Evolutionary conservation across 2,329 filamentous ascomycete genomes (phyloP).

Genomic region (Cytospora mali): DNA sequence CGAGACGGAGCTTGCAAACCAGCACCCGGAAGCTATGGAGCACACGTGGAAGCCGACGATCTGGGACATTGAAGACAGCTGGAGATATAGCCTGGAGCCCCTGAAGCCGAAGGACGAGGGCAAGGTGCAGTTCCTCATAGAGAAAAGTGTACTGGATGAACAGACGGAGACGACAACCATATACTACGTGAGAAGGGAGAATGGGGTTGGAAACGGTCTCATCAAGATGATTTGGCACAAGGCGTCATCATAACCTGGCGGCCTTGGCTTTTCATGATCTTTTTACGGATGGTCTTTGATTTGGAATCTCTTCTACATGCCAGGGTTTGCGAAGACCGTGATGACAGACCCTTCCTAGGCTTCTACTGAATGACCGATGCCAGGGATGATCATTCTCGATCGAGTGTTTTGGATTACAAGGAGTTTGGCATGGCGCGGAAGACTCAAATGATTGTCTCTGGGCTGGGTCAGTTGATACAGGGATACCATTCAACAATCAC

Average conservation of each 20-base stretch:
- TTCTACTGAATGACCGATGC: not conserved
- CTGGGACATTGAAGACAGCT: slow-evolving; percentile 26
- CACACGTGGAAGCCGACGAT: slow-evolving; percentile 36
- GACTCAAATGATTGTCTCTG: not conserved
- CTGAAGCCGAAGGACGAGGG: slow-evolving; percentile 25
- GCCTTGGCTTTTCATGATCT: not conserved
- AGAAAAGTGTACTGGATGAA: slow-evolving; percentile 24
- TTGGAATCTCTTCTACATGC: not conserved
- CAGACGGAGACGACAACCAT: slow-evolving; percentile 20
- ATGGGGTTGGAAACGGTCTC: slow-evolving; percentile 24
- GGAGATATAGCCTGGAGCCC: slow-evolving; percentile 28
- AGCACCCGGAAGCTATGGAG: slow-evolving; percentile 45
- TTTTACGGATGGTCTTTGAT: not conserved
- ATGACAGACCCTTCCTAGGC: not conserved
- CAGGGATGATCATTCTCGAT: not conserved
- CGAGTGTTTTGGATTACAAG: not conserved
- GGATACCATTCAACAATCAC: not conserved
- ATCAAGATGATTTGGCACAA: slow-evolving; percentile 30
- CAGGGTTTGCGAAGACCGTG: not conserved
- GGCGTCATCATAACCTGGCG: not conserved
- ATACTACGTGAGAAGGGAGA: slow-evolving; percentile 24
- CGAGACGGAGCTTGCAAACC: slow-evolving; percentile 34
- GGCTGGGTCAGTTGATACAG: not conserved
- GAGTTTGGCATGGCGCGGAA: not conserved
- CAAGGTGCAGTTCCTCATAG: slow-evolving; percentile 29